phyloP scores from a whole-genome alignment of 139 green algal species.

The Haematococcus sp. region DNA sequence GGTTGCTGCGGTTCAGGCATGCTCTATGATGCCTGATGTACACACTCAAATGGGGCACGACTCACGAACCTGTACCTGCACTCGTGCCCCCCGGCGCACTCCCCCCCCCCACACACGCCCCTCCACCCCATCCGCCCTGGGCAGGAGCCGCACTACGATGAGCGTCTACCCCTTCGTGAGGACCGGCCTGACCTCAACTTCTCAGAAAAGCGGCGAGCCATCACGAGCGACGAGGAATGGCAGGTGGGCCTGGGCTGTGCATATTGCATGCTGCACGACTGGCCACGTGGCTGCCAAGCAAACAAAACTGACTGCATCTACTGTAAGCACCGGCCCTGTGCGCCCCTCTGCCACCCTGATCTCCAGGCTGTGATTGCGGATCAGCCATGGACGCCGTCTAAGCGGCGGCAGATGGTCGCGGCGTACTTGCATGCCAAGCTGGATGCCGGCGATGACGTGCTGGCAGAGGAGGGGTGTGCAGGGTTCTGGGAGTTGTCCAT shows the following conservation, averaged over 20 bases:
- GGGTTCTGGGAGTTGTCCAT: slow-evolving; percentile 75
- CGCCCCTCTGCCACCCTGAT: not conserved
- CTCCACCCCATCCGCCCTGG: too few relatives aligned
- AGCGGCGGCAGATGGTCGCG: slow-evolving; percentile 35
- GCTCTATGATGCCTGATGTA: too few relatives aligned
- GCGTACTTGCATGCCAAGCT: slow-evolving; percentile 47
- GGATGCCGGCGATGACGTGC: slow-evolving; percentile 32
- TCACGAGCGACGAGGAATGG: slow-evolving; percentile 57
- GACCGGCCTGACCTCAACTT: slow-evolving; percentile 56
- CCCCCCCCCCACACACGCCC: too few relatives aligned
- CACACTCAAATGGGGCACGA: too few relatives aligned
- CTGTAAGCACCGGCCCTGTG: too few relatives aligned
- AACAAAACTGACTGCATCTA: too few relatives aligned
- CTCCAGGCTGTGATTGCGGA: slow-evolving; percentile 38
- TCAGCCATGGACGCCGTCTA: slow-evolving; percentile 55
- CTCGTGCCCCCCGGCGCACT: too few relatives aligned
- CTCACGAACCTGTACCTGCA: too few relatives aligned
- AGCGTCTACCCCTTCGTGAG: slow-evolving; percentile 33
- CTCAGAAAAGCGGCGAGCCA: slow-evolving; percentile 33
- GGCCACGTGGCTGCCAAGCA: too few relatives aligned
- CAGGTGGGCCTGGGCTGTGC: slow-evolving; percentile 35
- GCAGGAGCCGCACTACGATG: slow-evolving; percentile 17
- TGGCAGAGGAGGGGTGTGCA: slow-evolving; percentile 54
- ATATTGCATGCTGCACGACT: not conserved
- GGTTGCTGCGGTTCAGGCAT: too few relatives aligned